Evolutionary conservation across 2,329 filamentous ascomycete species (phyloP), one percentile per base, ranked within the genome.

Genomic region (Dactylellina cionopaga): DNA sequence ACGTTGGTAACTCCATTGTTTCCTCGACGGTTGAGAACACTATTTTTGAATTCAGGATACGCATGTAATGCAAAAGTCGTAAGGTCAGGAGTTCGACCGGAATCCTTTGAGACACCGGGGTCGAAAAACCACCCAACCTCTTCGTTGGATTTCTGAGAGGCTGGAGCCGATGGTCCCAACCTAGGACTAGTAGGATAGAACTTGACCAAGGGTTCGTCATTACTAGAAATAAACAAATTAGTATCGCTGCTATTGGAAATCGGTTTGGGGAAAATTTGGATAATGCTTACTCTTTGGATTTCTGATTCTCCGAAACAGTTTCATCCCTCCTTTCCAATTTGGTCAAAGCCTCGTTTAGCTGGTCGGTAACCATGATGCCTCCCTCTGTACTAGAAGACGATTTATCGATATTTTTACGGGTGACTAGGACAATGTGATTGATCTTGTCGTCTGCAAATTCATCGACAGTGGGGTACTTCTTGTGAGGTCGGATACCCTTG

Each of bases 1-100:
- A 31, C 49, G 15, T 39, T 58, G n/a, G 54, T 82, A 84, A 60
- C 74, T 80, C 75, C 46, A 74, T 58, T 55, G 7, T 58, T 58
- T 17, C 39, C 54, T 5, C 68, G 68, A 41, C 68, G 68, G 24
- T 52, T 49, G 15, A 72, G 68, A 31, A 72, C 59, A 22, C 37
- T 35, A 17, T 72, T 72, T 59, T 72, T 72, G 59, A 72, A 72
- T 24, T 52, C 52, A 25, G 68, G 37, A 29, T 72, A 72, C 6
- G 59, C 19, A 37, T 58, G 31, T 33, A 72, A 59, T n/a, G 22
- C 17, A 24, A 72, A 72, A 3, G 39, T 54, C 5, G 59, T 72
- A 17, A 65, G 27, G 10, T 31, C 52, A 5, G 68, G 68, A 7
- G 46, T 52, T 22, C 54, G 68, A 25, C 17, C 46, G 13, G 41